Conservation (phyloP, 306 rosid genomes). For the Rosa persica region DNA sequence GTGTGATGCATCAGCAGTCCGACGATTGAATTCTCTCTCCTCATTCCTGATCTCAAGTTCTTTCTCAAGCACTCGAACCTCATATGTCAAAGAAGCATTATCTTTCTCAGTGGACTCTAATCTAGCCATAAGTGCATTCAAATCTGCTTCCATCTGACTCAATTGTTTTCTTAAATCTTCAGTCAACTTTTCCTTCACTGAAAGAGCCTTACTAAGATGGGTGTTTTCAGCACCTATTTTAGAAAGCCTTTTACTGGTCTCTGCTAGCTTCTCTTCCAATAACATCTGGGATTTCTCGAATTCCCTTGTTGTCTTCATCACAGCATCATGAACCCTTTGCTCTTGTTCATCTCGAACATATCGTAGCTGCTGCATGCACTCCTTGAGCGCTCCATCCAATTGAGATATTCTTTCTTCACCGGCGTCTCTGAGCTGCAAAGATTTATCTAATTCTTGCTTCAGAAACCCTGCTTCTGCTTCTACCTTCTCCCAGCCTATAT, state of each 20-base stretch:
- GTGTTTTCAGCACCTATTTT: slow-evolving; percentile 57
- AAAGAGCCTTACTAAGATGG: slow-evolving; percentile 59
- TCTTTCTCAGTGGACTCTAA: slow-evolving; percentile 70
- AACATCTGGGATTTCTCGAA: slow-evolving; percentile 50
- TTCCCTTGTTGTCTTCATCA: slow-evolving; percentile 65
- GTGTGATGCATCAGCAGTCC: slow-evolving; percentile 73
- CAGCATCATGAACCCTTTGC: slow-evolving; percentile 72
- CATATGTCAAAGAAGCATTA: slow-evolving; percentile 61
- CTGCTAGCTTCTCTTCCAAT: slow-evolving; percentile 67
- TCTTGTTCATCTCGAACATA: slow-evolving; percentile 88
- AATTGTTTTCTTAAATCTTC: slow-evolving; percentile 61
- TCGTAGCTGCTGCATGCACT: slow-evolving; percentile 84
- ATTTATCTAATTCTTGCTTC: slow-evolving; percentile 57
- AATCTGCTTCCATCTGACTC: slow-evolving; percentile 55
- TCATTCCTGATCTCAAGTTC: slow-evolving; percentile 91
- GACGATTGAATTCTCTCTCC: slow-evolving; percentile 77
- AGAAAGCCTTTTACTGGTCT: slow-evolving; percentile 54
- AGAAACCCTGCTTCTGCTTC: slow-evolving; percentile 53
- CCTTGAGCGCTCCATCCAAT: slow-evolving; percentile 79
- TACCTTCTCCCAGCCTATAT: slow-evolving; percentile 70
- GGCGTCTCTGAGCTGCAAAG: slow-evolving; percentile 49
- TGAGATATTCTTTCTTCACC: slow-evolving; percentile 68
- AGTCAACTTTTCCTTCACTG: slow-evolving; percentile 60
- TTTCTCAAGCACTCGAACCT: slow-evolving; percentile 80
- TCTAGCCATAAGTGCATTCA: slow-evolving; percentile 52